Conservation (phyloP, 306 rosid genomes). For the Inga leiocalycina region DNA sequence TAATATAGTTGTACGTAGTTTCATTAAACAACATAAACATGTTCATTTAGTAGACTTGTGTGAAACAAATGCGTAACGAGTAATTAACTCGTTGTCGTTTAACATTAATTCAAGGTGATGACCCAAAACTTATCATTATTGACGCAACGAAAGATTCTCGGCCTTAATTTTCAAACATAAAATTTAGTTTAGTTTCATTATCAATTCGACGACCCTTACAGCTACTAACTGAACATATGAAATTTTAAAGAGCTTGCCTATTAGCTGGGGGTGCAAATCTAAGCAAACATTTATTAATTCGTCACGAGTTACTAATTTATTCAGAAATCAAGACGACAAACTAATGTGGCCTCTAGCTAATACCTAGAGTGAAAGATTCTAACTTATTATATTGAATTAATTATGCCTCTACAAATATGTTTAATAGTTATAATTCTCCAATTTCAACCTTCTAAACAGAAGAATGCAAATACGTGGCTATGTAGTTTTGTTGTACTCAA, state of each 20-base stretch:
- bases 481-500: too few relatives aligned
- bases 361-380: background rate
- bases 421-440: background rate
- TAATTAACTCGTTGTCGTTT: background rate
- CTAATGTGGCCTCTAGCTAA: background rate
- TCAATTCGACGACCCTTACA: background rate
- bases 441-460: background rate
- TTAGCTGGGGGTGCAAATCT: background rate
- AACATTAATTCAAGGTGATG: background rate
- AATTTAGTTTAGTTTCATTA: background rate
- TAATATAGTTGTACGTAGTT: background rate
- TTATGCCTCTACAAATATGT: background rate
- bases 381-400: background rate
- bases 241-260: background rate
- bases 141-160: conserved; percentile 4
- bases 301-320: background rate
- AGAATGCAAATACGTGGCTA: background rate
- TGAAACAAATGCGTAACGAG: background rate
- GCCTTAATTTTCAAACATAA: background rate
- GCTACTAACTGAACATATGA: background rate
- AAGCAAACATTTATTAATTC: background rate
- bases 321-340: background rate
- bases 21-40: background rate
- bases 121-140: conserved; percentile 1
- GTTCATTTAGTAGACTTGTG: background rate